Conservation (phyloP, 106 monocot species). For the Posidonia australis region DNA sequence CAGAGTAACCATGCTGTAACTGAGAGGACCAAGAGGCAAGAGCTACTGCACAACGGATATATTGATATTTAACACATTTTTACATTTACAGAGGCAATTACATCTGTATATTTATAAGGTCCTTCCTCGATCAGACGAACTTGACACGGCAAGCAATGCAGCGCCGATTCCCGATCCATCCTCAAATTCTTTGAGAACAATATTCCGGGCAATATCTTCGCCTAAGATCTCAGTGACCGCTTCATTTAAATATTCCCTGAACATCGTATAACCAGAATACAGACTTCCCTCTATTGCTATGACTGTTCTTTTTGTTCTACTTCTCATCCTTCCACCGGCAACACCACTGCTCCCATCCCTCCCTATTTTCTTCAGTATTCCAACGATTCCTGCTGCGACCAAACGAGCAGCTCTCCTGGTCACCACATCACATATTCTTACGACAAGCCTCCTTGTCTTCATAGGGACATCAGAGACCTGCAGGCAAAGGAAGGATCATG, state of each 20-base stretch:
- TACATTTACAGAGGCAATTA: constrained; percentile 29
- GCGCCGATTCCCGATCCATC: constrained; percentile 92
- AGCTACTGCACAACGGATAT: constrained; percentile 3
- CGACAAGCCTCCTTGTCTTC: constrained; percentile 61
- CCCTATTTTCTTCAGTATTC: constrained; percentile 90
- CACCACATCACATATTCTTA: constrained; percentile 76
- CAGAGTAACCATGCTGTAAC: too few species aligned
- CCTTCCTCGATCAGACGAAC: constrained; percentile 30
- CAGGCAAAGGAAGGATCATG: background rate
- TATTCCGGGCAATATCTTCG: constrained; percentile 56
- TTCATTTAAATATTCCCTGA: constrained; percentile 82
- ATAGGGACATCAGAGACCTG: constrained; percentile 53
- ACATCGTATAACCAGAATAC: constrained; percentile 46
- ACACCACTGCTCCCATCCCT: constrained; percentile 68
- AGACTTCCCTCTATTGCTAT: constrained; percentile 79
- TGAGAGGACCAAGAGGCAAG: background rate
- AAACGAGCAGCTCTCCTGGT: constrained; percentile 73
- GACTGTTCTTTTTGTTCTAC: constrained; percentile 45
- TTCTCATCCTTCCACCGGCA: constrained; percentile 33
- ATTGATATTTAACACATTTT: constrained; percentile 10
- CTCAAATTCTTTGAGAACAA: constrained; percentile 42
- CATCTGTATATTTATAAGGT: constrained; percentile 9
- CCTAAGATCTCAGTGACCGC: constrained; percentile 75
- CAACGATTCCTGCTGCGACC: constrained; percentile 87
- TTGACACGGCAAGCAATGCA: constrained; percentile 71